Percentiles rank a stretch among this genome's conserved stretches.
These are phyloP conservation scores for Radiomyces spectabilis DNA, from an alignment of 192 early-diverging fungal genomes.

Conservation along the genomic window DNA sequence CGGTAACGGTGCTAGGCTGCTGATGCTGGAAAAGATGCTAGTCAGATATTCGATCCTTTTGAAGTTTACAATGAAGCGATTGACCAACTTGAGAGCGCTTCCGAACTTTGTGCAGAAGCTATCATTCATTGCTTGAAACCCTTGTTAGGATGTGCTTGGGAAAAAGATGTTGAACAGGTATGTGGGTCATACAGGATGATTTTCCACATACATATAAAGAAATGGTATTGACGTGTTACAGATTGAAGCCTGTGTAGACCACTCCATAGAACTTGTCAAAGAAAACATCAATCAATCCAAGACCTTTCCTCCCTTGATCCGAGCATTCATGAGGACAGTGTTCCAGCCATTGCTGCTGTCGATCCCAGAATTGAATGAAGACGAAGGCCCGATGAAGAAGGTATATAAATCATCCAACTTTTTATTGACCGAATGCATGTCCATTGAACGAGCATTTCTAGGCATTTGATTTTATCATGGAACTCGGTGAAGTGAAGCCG, in stretches of 20 bases:
- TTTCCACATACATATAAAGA: background rate
- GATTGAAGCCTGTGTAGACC: constrained; percentile 10
- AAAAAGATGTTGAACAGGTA: constrained; percentile 10
- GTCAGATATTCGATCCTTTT: constrained; percentile 4
- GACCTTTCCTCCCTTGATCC: constrained; percentile 14
- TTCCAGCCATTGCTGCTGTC: constrained; percentile 18
- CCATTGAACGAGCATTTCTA: background rate
- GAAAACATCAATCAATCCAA: constrained; percentile 17
- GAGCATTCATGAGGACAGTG: constrained; percentile 11
- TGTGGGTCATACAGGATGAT: background rate
- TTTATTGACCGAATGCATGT: background rate
- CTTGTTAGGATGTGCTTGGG: constrained; percentile 14
- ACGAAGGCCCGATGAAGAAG: constrained; percentile 26
- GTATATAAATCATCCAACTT: background rate
- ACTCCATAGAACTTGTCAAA: constrained; percentile 14
- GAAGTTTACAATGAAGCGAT: constrained; percentile 13
- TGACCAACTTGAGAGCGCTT: constrained; percentile 21
- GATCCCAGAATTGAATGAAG: constrained; percentile 8
- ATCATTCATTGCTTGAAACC: constrained; percentile 13
- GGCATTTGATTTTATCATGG: constrained; percentile 15
- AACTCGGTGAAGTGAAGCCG: constrained; percentile 17
- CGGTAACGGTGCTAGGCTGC: too few species aligned
- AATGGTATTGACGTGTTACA: too few species aligned
- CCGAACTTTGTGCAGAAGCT: constrained; percentile 14
- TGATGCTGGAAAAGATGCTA: too few species aligned